Evolutionary conservation across 495 filamentous ascomycete species (phyloP), one percentile per base, ranked within the genome.

Genomic region (Glutinoglossum americanum): DNA sequence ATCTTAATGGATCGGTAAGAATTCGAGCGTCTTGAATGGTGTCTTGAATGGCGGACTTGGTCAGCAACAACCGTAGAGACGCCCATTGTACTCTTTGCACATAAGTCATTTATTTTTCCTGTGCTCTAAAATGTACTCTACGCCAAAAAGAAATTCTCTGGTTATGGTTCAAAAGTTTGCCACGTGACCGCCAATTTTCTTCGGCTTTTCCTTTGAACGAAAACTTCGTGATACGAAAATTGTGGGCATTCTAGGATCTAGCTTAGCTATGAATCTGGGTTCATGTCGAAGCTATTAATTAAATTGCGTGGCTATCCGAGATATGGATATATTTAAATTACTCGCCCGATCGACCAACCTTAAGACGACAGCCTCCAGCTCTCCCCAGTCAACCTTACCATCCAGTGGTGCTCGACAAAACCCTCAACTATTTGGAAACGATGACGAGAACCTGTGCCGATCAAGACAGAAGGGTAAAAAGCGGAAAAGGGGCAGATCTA

Each of bases 261-360:
- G n/a, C n/a, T n/a, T n/a, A n/a, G n/a, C n/a, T n/a, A n/a, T n/a
- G n/a, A n/a, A n/a, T n/a, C n/a, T n/a, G n/a, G n/a, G n/a, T n/a
- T n/a, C n/a, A n/a, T n/a, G n/a, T n/a, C n/a, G n/a, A n/a, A n/a
- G n/a, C n/a, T n/a, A n/a, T n/a, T n/a, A n/a, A n/a, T n/a, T n/a
- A n/a, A n/a, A n/a, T n/a, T 33, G 30, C 9, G 9, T 33, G 30
- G 9, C 9, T 33, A 33, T 8, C 33, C 21, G 17, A 32, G n/a
- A 33, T 21, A 79, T 79, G 76, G 76, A 79, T 62, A 70, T 70
- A 25, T 78, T 79, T 64, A 75, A 69, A 62, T 63, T 79, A 35
- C 66, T 79, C 59, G 72, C 76, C n/a, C 60, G 76, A 62, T 76
- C 75, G 44, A 72, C 73, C 28, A 78, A 76, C 54, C 62, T 79